Conservation (phyloP, 768 basidiomycete genomes). For the Hypsizygus marmoreus region DNA sequence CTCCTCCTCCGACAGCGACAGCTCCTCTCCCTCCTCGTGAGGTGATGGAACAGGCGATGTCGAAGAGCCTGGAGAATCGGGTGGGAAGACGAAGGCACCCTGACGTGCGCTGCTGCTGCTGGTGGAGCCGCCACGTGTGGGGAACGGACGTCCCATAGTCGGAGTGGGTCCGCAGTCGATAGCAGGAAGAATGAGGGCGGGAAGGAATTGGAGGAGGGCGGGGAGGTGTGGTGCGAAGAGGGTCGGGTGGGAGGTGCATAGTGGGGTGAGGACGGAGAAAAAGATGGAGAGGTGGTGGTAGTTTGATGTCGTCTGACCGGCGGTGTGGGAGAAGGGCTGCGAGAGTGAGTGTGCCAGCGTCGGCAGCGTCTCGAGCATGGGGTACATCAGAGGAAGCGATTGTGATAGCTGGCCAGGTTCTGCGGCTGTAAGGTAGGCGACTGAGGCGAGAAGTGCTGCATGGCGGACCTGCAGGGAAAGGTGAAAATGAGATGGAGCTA, state of each 20-base stretch:
- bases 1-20: conserved; percentile 44
- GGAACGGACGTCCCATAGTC: conserved; percentile 48
- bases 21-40: conserved; percentile 26
- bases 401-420: conserved; percentile 64
- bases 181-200: conserved; percentile 65
- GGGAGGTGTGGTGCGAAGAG: conserved; percentile 77
- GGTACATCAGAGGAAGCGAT: conserved; percentile 59
- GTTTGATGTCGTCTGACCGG: conserved; percentile 30
- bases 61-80: conserved; percentile 17
- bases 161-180: conserved; percentile 53
- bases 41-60: conserved; percentile 41
- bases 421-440: conserved; percentile 65
- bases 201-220: conserved; percentile 69
- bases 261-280: conserved; percentile 67
- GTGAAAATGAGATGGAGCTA: conserved; percentile 4
- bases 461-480: conserved; percentile 57
- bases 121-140: conserved; percentile 23
- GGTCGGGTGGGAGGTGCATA: conserved; percentile 64
- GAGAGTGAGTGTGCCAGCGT: conserved; percentile 38
- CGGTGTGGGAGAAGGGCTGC: conserved; percentile 16
- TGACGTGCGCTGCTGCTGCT: conserved; percentile 23
- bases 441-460: conserved; percentile 69
- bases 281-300: conserved; percentile 61
- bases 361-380: conserved; percentile 77
- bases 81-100: conserved; percentile 44